These are phyloP conservation scores for Yarrowia divulgata DNA, from an alignment of 805 yeast genomes.

Conservation along the genomic window DNA sequence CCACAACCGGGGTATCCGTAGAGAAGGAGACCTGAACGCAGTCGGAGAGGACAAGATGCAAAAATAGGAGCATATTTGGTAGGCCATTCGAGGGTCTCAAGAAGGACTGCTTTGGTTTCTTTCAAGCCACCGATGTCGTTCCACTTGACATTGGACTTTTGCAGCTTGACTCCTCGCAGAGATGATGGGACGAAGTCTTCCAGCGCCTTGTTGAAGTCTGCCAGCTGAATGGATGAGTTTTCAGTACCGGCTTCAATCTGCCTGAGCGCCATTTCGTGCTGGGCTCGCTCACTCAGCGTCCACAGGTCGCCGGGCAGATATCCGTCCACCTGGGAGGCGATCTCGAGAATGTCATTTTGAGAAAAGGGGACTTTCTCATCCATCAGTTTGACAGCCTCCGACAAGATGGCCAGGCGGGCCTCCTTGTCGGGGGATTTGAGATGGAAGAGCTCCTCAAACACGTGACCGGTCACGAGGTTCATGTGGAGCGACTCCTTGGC, in stretches of 20 bases:
- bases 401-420: conserved; percentile 59
- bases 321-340: conserved; percentile 81
- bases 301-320: conserved; percentile 84
- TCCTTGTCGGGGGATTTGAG: conserved; percentile 74
- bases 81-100: conserved; percentile 97
- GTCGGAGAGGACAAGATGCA: conserved; percentile 80
- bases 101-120: conserved; percentile 73
- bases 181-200: conserved; percentile 78
- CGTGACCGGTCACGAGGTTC: conserved; percentile 68
- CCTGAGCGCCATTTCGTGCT: conserved; percentile 49
- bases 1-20: conserved; percentile 99
- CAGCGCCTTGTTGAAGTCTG: conserved; percentile 63
- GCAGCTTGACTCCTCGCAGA: conserved; percentile 83
- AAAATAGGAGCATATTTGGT: conserved; percentile 96
- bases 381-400: conserved; percentile 54
- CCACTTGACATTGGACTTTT: conserved; percentile 81
- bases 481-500: conserved; percentile 72
- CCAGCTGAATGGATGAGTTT: conserved; percentile 44
- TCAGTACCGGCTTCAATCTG: conserved; percentile 37
- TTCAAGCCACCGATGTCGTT: conserved; percentile 85
- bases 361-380: conserved; percentile 47
- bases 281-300: conserved; percentile 68
- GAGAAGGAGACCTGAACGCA: conserved; percentile 86
- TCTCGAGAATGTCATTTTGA: conserved; percentile 51
- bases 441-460: conserved; percentile 67